These are phyloP conservation scores for Heliamphora ciliata DNA, from an alignment of 179 eudicot genomes.

Conservation along the genomic window DNA sequence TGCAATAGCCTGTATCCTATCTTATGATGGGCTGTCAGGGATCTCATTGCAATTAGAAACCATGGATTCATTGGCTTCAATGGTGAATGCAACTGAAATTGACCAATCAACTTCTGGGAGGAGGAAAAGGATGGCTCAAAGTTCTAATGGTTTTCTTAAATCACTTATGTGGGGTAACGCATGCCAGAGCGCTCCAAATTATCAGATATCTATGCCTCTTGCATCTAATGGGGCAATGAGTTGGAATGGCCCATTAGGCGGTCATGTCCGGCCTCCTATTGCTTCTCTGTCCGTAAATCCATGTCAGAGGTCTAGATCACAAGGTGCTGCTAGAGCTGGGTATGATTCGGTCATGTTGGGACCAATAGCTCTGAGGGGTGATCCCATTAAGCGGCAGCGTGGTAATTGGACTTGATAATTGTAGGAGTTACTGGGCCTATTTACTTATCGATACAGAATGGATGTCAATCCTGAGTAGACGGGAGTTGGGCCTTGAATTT, in stretches of 20 bases:
- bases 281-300: slow-evolving; percentile 4
- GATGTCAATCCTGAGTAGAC: background rate
- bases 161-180: slow-evolving; percentile 25
- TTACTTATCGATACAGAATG: background rate
- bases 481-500: background rate
- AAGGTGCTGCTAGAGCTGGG: slow-evolving; percentile 7
- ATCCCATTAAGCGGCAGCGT: slow-evolving; percentile 23
- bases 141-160: slow-evolving; percentile 24
- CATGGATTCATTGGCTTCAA: slow-evolving; percentile 43
- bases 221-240: background rate
- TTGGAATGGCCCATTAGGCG: slow-evolving; percentile 1
- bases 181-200: slow-evolving; percentile 9
- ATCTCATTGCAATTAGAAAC: slow-evolving; percentile 29
- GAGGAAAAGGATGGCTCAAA: slow-evolving; percentile 16
- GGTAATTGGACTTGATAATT: slow-evolving; percentile 14
- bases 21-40: slow-evolving; percentile 62
- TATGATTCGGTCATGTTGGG: slow-evolving; percentile 16
- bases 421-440: background rate
- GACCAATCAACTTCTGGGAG: slow-evolving; percentile 24
- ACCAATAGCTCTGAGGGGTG: slow-evolving; percentile 27
- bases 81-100: slow-evolving; percentile 48
- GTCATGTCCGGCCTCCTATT: slow-evolving; percentile 13
- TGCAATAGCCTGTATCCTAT: slow-evolving; percentile 54
- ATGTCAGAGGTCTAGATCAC: background rate
- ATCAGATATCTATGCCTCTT: slow-evolving; percentile 10